A percentile compares a stretch with the other conserved stretches of the same genome.
Conservation (phyloP, 129 eudicot genomes). For the Scalesia atractyloides region DNA sequence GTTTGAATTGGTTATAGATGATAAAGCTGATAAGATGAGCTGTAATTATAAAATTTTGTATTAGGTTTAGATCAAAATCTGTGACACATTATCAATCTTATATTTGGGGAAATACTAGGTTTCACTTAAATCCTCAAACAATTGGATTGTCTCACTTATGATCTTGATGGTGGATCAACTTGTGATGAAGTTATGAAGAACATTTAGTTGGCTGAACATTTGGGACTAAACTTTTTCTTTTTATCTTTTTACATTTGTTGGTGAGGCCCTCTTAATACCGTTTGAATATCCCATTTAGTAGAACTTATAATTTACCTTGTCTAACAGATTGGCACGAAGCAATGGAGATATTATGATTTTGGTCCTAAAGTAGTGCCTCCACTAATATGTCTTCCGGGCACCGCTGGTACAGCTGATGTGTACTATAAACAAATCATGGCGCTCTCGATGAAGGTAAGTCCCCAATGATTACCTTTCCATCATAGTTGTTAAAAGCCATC, state of each 20-base stretch:
- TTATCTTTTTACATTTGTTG: slow-evolving; percentile 4
- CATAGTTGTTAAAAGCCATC: too few species aligned
- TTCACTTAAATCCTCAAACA: not conserved
- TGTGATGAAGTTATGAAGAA: slow-evolving; percentile 8
- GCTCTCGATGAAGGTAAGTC: slow-evolving; percentile 76
- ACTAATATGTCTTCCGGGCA: slow-evolving; percentile 85
- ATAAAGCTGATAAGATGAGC: not conserved
- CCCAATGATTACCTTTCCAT: not conserved
- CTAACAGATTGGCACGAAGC: slow-evolving; percentile 78
- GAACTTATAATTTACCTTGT: not conserved
- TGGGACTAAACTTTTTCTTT: not conserved
- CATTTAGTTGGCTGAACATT: not conserved
- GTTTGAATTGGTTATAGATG: not conserved
- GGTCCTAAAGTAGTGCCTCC: slow-evolving; percentile 98
- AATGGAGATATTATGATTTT: slow-evolving; percentile 96
- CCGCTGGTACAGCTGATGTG: slow-evolving; percentile 96
- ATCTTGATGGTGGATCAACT: slow-evolving; percentile 8
- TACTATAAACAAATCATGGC: slow-evolving; percentile 98
- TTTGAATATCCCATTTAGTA: slow-evolving; percentile 8
- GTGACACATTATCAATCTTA: not conserved
- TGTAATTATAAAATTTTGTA: slow-evolving; percentile 11
- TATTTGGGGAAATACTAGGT: not conserved
- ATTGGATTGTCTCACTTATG: not conserved
- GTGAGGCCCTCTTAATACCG: not conserved
- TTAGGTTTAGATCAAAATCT: slow-evolving; percentile 6